Evolutionary conservation across 2,329 filamentous ascomycete species (phyloP), one percentile per base, ranked within the genome.

Genomic region (Furcasterigmium furcatum): DNA sequence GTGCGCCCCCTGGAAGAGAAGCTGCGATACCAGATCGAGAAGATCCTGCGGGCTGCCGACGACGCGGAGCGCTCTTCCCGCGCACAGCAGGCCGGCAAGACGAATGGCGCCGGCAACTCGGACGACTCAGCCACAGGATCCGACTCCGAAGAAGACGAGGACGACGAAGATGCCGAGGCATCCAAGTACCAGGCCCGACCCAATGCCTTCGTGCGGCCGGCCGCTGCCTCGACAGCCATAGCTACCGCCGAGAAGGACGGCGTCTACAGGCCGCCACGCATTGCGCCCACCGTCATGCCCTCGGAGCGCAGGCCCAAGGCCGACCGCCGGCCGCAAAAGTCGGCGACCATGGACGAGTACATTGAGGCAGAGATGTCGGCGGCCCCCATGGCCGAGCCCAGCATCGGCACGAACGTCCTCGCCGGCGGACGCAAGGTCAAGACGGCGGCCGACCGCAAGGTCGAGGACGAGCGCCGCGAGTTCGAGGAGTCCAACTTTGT

Each of bases 401-500:
- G 87, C 55, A 95, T 99, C 57, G 95, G 94, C 49, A 94, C 88
- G 46, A 96, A 88, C 16, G 95, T 96, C 55, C 75, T 85, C 5
- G 76, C 83, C 41, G 85, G 87, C 41, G 94, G 94, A 27, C 82
- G 92, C 52, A 82, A 82, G 62, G 82, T 83, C 58, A 94, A 91
- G 74, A 88, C 87, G 5, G 80, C 84, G 13, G 76, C 82, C 27
- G 87, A 96, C 62, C 80, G 88, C 46, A 82, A 82, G 51, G 81
- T 82, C 34, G 91, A 97, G 64, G 79, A 79, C 2, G 91, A 96
- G 69, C 77, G 88, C 45, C 79, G 79, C 48, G 81, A 87, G 40
- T 99, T 96, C 69, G 94, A 99, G 72, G 94, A 99, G 70, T 79
- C 76, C 55, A 95, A 99, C 70, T 92, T 96, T 59, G 82, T 89